Evolutionary conservation across 306 rosid species (phyloP).

Genomic region (Castanea mollissima): DNA sequence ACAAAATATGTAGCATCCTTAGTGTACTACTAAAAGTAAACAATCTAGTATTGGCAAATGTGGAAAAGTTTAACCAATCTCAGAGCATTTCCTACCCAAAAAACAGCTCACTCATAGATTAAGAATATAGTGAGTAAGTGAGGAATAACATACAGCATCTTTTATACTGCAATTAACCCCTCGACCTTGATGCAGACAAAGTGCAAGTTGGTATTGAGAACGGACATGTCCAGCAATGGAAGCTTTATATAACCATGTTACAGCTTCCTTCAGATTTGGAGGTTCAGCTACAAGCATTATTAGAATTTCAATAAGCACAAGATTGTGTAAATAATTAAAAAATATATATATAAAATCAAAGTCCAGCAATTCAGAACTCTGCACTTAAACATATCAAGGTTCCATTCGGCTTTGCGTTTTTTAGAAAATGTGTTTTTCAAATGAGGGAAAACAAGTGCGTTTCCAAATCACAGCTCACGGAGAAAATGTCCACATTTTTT

Average conservation of each 20-base stretch:
- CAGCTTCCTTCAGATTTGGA: slow-evolving; percentile 63
- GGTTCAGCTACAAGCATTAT: slow-evolving; percentile 61
- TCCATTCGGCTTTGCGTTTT: too few species aligned
- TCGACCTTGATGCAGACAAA: slow-evolving; percentile 70
- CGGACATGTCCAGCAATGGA: slow-evolving; percentile 61
- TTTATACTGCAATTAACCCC: slow-evolving; percentile 42
- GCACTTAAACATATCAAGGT: too few species aligned
- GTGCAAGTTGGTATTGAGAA: slow-evolving; percentile 90
- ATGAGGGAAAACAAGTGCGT: too few species aligned
- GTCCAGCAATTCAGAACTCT: not conserved
- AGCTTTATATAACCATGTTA: slow-evolving; percentile 64
- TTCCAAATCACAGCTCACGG: too few species aligned
- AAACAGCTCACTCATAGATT: not conserved
- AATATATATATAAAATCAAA: not conserved
- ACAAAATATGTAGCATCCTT: too few species aligned
- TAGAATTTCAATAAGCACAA: not conserved
- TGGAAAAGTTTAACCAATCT: not conserved
- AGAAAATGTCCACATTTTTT: too few species aligned
- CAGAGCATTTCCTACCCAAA: not conserved
- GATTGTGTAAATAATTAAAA: not conserved
- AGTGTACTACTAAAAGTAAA: not conserved
- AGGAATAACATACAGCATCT: slow-evolving; percentile 60
- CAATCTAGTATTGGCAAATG: not conserved
- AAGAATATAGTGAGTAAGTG: not conserved
- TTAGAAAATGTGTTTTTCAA: too few species aligned